Evolutionary conservation across 192 early-diverging fungal species (phyloP), one percentile per base, ranked within the genome.

Genomic region (Cetraspora pellucida): DNA sequence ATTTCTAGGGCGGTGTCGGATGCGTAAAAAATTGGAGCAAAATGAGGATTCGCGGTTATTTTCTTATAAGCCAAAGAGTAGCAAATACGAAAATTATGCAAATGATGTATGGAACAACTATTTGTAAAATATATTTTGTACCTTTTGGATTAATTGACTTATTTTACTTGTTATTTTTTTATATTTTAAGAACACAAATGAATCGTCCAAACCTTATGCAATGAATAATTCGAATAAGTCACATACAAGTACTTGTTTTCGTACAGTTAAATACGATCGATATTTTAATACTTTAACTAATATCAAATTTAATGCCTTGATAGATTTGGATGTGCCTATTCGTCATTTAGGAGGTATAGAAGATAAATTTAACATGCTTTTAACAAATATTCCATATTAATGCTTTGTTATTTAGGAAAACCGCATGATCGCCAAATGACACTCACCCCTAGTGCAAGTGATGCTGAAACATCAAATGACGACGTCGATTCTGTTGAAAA

Each of bases 21-120:
- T 86, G 58, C 81, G 90, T 37, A 86, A 85, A 73, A 90, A 90
- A 63, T 64, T 91, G 47, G 81, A 84, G 47, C 43, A 69, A 23
- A 81, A 88, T 59, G 58, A 73, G 19, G 77, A 81, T 28, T 52
- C 72, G 3, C 58, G 75, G 46, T 37, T 77, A 17, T 77, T 80
- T 52, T 54, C 80, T 19, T 86, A 84, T 76, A 65, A 80, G 50
- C 82, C 84, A 28, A 82, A 88, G 70, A 80, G 75, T n/a, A 73
- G 71, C 78, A 85, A 77, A 79, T 70, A 76, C 74, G 58, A 71
- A 59, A 67, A 64, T 19, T 31, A 58, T 13, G n/a, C 46, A 7
- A 79, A 83, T 55, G 70, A 72, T 49, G 70, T 72, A n/a, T n/a
- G n/a, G n/a, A 46, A 37, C 9, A 52, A 52, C 6, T 52, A 13